Percentiles rank a stretch among this genome's conserved stretches.
Conservation (phyloP, 2,329 filamentous ascomycete genomes). For the Penicillium sp. region DNA sequence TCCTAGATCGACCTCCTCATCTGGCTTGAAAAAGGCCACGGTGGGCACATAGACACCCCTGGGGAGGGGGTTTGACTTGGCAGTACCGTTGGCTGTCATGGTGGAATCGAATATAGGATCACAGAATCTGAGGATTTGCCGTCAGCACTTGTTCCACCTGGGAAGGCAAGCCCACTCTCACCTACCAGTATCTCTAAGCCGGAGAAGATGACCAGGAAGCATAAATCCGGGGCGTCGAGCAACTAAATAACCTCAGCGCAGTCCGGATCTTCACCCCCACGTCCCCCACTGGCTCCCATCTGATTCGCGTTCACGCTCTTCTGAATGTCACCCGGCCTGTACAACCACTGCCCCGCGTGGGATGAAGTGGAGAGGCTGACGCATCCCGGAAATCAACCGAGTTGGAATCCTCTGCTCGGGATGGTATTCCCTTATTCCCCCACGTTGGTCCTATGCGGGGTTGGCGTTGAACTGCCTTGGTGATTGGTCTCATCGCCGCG, state of each 20-base stretch:
- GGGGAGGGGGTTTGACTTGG: constrained; percentile 29
- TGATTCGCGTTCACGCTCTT: constrained; percentile 11
- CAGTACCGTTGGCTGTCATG: constrained; percentile 26
- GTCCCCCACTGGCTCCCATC: constrained; percentile 12
- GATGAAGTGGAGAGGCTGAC: not conserved
- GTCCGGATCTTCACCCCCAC: constrained; percentile 18
- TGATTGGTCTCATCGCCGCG: constrained; percentile 6
- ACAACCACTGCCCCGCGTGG: constrained; percentile 2
- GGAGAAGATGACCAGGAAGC: not conserved
- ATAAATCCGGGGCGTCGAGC: not conserved
- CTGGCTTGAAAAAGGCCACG: constrained; percentile 67
- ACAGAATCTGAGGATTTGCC: no score
- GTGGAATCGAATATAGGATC: constrained; percentile 1
- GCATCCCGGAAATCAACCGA: not conserved
- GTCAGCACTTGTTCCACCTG: no score
- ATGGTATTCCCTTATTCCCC: not conserved
- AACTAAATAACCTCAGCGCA: constrained; percentile 16
- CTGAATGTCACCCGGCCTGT: constrained; percentile 6
- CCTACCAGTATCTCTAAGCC: not conserved
- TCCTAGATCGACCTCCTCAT: constrained; percentile 64
- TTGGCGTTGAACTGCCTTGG: constrained; percentile 6
- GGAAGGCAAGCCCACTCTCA: no score
- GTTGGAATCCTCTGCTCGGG: not conserved
- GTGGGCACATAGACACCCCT: constrained; percentile 69
- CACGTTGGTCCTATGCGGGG: constrained; percentile 5